Base-by-base conservation (phyloP, 139 green algal genomes). In the Haematococcus lacustris region DNA sequence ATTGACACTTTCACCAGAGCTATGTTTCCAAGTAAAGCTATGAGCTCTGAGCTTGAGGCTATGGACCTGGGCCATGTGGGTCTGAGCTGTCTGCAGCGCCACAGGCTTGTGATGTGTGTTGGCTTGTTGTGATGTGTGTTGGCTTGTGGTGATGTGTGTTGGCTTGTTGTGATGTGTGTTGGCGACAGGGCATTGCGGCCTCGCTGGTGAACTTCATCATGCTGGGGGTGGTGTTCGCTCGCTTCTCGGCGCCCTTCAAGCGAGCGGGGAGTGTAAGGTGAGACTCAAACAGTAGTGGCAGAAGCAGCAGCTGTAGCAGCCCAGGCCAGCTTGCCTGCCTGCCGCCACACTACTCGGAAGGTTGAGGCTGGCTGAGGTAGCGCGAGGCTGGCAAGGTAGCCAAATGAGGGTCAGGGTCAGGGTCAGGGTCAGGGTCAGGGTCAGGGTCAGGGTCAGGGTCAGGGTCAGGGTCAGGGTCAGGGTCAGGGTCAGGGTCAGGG, bases 241-340 rank as follows among this genome's bases (percentile, higher is more conserved):
- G 83, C 76, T 89, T 89, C 74, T 84, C 76, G 2, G 83, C 83
- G 2, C 83, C 83, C 34, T 85, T 85, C 76, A 89, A 89, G 78
- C 80, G 83, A 3, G 83, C 80, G 34, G 70, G 64, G 34, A 84
- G 73, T 47, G 82, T 86, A 38, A 76, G 73, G 78, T 79, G 57
- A 0, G n/a, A n/a, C n/a, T n/a, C n/a, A n/a, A n/a, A n/a, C n/a
- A n/a, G n/a, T n/a, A n/a, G n/a, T n/a, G n/a, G n/a, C n/a, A n/a
- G n/a, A n/a, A n/a, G n/a, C n/a, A n/a, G n/a, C n/a, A n/a, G n/a
- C n/a, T n/a, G n/a, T n/a, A n/a, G n/a, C n/a, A n/a, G 70, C 23
- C 25, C 17, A 26, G n/a, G n/a, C n/a, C n/a, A n/a, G n/a, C n/a
- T n/a, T n/a, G n/a, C n/a, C n/a, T n/a, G 21, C 47, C 47, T 59